Evolutionary conservation across 2,329 filamentous ascomycete species (phyloP).

Genomic region (Stachybotrys chartarum): DNA sequence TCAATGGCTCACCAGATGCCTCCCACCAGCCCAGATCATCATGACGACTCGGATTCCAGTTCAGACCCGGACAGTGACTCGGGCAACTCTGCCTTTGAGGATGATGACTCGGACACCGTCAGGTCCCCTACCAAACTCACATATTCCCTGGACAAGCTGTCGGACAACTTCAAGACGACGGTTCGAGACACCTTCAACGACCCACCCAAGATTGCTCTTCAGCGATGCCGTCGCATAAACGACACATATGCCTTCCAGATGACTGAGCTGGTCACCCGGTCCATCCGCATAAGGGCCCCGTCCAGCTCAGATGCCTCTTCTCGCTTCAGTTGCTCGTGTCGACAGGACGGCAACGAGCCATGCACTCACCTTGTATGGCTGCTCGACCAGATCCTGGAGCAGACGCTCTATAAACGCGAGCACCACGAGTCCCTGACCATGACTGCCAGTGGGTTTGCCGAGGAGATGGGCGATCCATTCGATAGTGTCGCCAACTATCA

Average conservation of each 20-base stretch:
- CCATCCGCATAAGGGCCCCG: slow-evolving; percentile 39
- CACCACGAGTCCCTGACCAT: slow-evolving; percentile 31
- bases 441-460: slow-evolving; percentile 33
- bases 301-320: slow-evolving; percentile 26
- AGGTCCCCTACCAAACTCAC: slow-evolving; percentile 31
- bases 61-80: slow-evolving; percentile 19
- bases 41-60: slow-evolving; percentile 14
- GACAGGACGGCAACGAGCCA: slow-evolving; percentile 20
- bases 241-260: slow-evolving; percentile 49
- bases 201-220: slow-evolving; percentile 40
- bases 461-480: slow-evolving; percentile 42
- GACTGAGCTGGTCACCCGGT: slow-evolving; percentile 45
- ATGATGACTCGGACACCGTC: slow-evolving; percentile 20
- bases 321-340: slow-evolving; percentile 40
- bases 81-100: slow-evolving; percentile 23
- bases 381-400: slow-evolving; percentile 43
- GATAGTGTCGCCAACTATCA: slow-evolving; percentile 41
- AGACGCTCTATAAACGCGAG: slow-evolving; percentile 34
- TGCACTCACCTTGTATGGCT: slow-evolving; percentile 50
- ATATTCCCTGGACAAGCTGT: slow-evolving; percentile 33
- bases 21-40: slow-evolving; percentile 1
- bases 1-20: slow-evolving; percentile 8
- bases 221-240: slow-evolving; percentile 40
- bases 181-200: slow-evolving; percentile 39
- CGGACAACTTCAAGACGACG: slow-evolving; percentile 24